These are phyloP conservation scores for Polytrichum commune DNA, from an alignment of 225 moss, liverwort and hornwort species.

Conservation along the genomic window DNA sequence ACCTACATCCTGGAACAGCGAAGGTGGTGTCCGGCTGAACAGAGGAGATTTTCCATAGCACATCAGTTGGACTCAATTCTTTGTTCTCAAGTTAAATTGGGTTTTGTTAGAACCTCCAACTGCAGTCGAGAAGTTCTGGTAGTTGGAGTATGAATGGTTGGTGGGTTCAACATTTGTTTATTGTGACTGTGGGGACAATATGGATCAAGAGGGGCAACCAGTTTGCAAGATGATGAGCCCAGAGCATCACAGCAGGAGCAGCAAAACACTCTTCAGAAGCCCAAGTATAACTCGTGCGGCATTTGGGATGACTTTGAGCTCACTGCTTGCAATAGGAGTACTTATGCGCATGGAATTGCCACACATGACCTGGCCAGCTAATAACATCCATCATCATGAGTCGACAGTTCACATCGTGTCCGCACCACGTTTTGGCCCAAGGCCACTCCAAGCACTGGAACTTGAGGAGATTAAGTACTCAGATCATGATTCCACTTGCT, in stretches of 20 bases:
- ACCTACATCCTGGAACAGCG: too few species aligned
- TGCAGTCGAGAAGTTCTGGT: too few species aligned
- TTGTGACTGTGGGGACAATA: too few species aligned
- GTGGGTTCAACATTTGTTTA: too few species aligned
- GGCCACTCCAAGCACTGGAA: constrained; percentile 9
- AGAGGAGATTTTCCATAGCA: too few species aligned
- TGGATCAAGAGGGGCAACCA: background rate
- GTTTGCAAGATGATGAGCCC: constrained; percentile 15
- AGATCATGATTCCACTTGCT: constrained; percentile 24
- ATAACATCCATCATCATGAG: too few species aligned
- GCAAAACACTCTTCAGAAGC: constrained; percentile 5
- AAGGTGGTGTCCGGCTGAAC: too few species aligned
- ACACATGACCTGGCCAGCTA: background rate
- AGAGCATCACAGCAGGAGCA: constrained; percentile 11
- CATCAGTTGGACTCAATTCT: too few species aligned
- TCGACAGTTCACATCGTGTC: too few species aligned
- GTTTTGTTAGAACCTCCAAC: too few species aligned
- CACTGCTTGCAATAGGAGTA: constrained; percentile 20
- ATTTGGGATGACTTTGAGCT: constrained; percentile 28
- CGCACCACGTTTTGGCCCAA: constrained; percentile 3
- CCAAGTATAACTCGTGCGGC: constrained; percentile 17
- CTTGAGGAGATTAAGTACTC: background rate
- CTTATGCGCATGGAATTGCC: constrained; percentile 15
- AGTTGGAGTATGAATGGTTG: too few species aligned
- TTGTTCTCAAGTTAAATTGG: too few species aligned